Conservation (phyloP, 2,329 filamentous ascomycete species). For the Stemphylium lycopersici region DNA sequence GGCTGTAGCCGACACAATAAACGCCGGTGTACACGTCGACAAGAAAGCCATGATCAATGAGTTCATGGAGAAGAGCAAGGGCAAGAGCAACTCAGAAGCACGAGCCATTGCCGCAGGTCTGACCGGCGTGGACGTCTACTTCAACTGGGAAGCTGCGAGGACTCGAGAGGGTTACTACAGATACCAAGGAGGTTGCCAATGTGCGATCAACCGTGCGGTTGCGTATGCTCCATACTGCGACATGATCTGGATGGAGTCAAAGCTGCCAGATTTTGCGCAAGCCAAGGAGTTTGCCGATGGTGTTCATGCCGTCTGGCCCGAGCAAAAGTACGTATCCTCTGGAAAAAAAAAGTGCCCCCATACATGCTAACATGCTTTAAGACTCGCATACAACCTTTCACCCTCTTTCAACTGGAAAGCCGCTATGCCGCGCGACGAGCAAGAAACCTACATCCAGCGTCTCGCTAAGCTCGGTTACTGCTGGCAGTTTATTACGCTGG, state of each 20-base stretch:
- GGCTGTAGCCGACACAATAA: constrained; percentile 83
- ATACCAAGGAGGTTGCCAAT: constrained; percentile 88
- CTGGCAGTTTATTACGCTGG: constrained; percentile 99
- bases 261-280: constrained; percentile 88
- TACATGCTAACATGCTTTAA: constrained; percentile 46
- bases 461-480: constrained; percentile 90
- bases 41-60: constrained; percentile 70
- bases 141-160: constrained; percentile 92
- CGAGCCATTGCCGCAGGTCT: constrained; percentile 78
- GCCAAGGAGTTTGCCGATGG: constrained; percentile 92
- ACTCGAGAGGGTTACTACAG: constrained; percentile 96
- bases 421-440: constrained; percentile 87
- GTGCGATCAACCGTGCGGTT: constrained; percentile 86
- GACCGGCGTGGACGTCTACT: constrained; percentile 81
- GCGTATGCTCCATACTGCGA: constrained; percentile 94
- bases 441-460: constrained; percentile 96
- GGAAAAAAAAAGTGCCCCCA: background rate
- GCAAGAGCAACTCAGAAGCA: constrained; percentile 85
- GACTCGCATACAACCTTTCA: constrained; percentile 96
- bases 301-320: constrained; percentile 91
- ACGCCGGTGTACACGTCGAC: constrained; percentile 68
- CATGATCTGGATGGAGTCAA: constrained; percentile 99
- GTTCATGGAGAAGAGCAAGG: constrained; percentile 72
- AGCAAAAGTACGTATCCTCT: constrained; percentile 78
- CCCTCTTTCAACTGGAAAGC: constrained; percentile 99